Evolutionary conservation across 805 yeast species (phyloP), one percentile per base, ranked within the genome.

Genomic region (Candida berthetii): DNA sequence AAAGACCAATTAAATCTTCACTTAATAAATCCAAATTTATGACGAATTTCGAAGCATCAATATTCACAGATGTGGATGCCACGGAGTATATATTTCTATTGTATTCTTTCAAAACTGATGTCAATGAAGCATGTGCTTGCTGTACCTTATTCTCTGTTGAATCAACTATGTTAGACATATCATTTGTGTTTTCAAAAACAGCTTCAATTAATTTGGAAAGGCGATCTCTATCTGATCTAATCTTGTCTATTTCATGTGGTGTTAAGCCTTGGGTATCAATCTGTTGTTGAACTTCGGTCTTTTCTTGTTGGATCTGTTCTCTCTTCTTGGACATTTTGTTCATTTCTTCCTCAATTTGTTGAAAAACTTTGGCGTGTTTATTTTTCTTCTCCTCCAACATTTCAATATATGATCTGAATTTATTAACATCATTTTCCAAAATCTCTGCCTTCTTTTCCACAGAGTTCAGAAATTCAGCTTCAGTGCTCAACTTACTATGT

Each of bases 341-440:
- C 35, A 81, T 71, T 52, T 85, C 93, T 7, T 57, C 60, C 27
- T 69, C 66, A 44, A 85, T 72, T 48, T 77, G 77, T n/a, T 69
- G 65, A 38, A 87, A 56, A 35, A 78, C 74, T 15, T 60, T 48
- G 2, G 73, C 68, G 93, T 96, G 85, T 55, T 78, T 80, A 13
- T 58, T 49, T 48, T 80, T 82, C 45, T 86, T 69, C n/a, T 66
- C 65, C 49, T 79, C 76, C 76, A 85, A 80, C 7, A 77, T 69
- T 35, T 77, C 77, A 40, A 85, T 78, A 54, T 83, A 86, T n/a
- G 79, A 82, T 50, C 76, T 72, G 53, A 86, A 84, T 58, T 84
- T 83, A 35, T 66, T 65, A 35, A 83, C 68, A 58, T 88, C 96
- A 46, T 76, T 76, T 48, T 82, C 84, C 42, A 88, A 64, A 1